Evolutionary conservation across 331 rosid genomes (phyloP).

Genomic region (Ulmus americana): DNA sequence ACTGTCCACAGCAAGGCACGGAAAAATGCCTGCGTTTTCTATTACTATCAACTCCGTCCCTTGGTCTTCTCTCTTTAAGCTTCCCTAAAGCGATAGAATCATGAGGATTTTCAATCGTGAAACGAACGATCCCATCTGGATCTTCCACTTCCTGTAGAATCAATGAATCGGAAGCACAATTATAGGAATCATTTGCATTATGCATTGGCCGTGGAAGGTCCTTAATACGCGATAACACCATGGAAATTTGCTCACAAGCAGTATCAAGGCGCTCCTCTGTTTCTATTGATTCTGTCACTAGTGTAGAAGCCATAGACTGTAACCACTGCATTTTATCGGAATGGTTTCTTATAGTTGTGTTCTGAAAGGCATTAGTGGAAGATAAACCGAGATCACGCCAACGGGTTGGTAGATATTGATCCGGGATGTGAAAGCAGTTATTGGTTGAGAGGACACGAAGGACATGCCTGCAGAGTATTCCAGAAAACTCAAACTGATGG

Average conservation of each 20-base stretch:
- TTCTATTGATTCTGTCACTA: conserved; percentile 58
- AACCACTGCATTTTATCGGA: conserved; percentile 50
- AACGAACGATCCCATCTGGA: conserved; percentile 50
- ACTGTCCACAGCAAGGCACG: conserved; percentile 54
- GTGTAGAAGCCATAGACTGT: conserved; percentile 57
- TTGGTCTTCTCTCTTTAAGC: conserved; percentile 65
- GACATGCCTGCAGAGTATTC: conserved; percentile 67
- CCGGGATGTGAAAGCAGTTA: conserved; percentile 80
- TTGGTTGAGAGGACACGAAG: conserved; percentile 71
- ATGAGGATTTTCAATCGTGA: conserved; percentile 44
- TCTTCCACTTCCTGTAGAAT: conserved; percentile 66
- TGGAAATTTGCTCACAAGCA: conserved; percentile 61
- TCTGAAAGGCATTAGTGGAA: conserved; percentile 36
- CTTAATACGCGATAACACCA: conserved; percentile 53
- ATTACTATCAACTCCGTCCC: conserved; percentile 52
- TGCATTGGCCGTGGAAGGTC: conserved; percentile 54
- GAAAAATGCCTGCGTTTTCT: conserved; percentile 57
- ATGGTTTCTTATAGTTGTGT: conserved; percentile 38
- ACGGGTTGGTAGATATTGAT: conserved; percentile 56
- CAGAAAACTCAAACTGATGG: conserved; percentile 63
- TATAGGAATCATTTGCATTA: conserved; percentile 37
- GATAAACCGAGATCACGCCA: conserved; percentile 45
- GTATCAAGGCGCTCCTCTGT: conserved; percentile 67
- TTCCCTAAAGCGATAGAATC: conserved; percentile 54
- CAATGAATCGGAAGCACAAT: conserved; percentile 51